These are phyloP conservation scores for Hanseniaspora mollemarum DNA, from an alignment of 805 yeast genomes.

Conservation along the genomic window DNA sequence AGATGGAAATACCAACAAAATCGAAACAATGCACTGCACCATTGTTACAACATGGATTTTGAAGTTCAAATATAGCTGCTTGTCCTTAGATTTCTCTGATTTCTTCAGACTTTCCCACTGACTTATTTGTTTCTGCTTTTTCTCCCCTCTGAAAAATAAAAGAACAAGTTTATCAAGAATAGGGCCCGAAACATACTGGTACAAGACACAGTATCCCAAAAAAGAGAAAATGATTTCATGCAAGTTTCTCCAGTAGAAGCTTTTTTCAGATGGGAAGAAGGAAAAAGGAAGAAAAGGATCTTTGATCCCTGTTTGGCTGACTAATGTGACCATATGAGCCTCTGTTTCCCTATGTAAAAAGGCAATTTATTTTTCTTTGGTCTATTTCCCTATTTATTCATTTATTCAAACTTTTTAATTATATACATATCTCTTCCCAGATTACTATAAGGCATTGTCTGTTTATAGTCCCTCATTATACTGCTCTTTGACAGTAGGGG, in stretches of 20 bases:
- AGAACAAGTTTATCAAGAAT: background rate
- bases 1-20: constrained; percentile 51
- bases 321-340: constrained; percentile 4
- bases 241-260: constrained; percentile 43
- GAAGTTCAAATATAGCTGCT: constrained; percentile 48
- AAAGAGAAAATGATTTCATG: constrained; percentile 63
- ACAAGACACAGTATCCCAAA: constrained; percentile 43
- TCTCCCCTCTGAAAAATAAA: constrained; percentile 3
- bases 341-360: no score
- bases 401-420: no score
- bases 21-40: constrained; percentile 65
- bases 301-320: constrained; percentile 13
- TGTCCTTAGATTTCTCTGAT: constrained; percentile 31
- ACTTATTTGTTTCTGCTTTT: constrained; percentile 31
- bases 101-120: constrained; percentile 37
- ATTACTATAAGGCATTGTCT: no score
- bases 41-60: constrained; percentile 85
- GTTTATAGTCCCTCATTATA: background rate
- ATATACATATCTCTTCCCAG: no score
- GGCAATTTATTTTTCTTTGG: background rate
- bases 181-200: constrained; percentile 38
- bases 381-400: background rate
- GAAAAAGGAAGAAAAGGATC: constrained; percentile 28
- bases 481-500: background rate
- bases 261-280: constrained; percentile 31